phyloP scores from a whole-genome alignment of 1,284 basidiomycete species.

The Farysia itapuensis region DNA sequence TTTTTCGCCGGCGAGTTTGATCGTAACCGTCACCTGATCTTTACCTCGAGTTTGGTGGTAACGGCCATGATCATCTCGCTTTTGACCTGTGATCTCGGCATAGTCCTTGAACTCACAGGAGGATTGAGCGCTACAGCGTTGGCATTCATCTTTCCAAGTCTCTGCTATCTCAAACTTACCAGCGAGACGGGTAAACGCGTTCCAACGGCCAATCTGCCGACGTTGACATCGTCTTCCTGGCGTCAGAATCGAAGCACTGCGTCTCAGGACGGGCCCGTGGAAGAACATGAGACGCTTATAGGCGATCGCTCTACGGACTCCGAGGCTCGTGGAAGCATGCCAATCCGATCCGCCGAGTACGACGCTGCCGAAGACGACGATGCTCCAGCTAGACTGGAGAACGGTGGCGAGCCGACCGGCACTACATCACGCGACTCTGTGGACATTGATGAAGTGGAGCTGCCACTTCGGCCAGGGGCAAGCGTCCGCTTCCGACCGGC shows the following conservation, averaged over 20 bases:
- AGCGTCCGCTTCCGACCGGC: constrained; percentile 31
- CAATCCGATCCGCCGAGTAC: constrained; percentile 18
- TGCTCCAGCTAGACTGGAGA: constrained; percentile 26
- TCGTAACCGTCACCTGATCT: constrained; percentile 75
- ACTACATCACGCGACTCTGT: constrained; percentile 9
- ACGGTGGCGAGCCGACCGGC: constrained; percentile 3
- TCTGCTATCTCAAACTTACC: constrained; percentile 57
- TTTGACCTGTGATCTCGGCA: constrained; percentile 91
- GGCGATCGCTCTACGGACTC: constrained; percentile 11
- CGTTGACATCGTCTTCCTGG: constrained; percentile 18
- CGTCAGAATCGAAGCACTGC: constrained; percentile 1
- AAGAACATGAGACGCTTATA: constrained; percentile 13
- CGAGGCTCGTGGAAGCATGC: background rate
- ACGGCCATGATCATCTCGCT: constrained; percentile 83
- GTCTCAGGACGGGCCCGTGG: background rate
- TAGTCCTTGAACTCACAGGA: constrained; percentile 95
- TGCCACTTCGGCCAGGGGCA: constrained; percentile 56
- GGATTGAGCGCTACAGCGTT: constrained; percentile 90
- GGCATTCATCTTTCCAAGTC: constrained; percentile 73
- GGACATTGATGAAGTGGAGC: constrained; percentile 49
- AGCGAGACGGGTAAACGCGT: constrained; percentile 39
- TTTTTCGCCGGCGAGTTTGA: constrained; percentile 48
- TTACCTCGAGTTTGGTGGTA: constrained; percentile 82
- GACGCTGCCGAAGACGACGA: constrained; percentile 28
- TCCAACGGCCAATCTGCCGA: constrained; percentile 19